Conservation (phyloP, 1,284 basidiomycete genomes). For the Malassezia sympodialis region DNA sequence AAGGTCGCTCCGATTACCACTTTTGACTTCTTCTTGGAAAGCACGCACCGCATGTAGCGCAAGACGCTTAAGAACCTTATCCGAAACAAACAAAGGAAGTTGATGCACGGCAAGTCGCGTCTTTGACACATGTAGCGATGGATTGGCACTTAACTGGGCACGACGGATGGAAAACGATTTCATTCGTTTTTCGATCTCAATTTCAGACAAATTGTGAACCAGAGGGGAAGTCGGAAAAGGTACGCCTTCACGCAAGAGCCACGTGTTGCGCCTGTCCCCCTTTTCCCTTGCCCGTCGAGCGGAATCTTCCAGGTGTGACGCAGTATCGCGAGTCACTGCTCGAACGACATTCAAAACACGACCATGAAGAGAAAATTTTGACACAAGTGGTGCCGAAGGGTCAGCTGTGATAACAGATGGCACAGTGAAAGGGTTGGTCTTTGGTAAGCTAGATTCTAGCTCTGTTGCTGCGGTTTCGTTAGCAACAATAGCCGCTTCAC, state of each 20-base stretch:
- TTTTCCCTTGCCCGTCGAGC: slow-evolving; percentile 69
- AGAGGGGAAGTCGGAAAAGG: slow-evolving; percentile 38
- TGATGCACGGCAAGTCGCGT: slow-evolving; percentile 88
- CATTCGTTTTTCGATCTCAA: slow-evolving; percentile 36
- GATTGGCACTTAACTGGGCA: slow-evolving; percentile 61
- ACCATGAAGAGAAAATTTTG: slow-evolving; percentile 77
- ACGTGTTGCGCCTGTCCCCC: slow-evolving; percentile 89
- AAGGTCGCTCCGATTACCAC: slow-evolving; percentile 58
- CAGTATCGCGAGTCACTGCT: slow-evolving; percentile 81
- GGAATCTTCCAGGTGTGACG: slow-evolving; percentile 72
- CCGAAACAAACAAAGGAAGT: slow-evolving; percentile 77
- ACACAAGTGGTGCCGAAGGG: slow-evolving; percentile 74
- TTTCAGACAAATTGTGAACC: slow-evolving; percentile 20
- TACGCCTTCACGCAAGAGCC: slow-evolving; percentile 75
- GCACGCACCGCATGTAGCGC: slow-evolving; percentile 67
- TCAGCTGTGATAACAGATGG: slow-evolving; percentile 62
- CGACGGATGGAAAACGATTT: slow-evolving; percentile 35
- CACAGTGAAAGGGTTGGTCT: slow-evolving; percentile 36
- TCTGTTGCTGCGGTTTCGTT: slow-evolving; percentile 21
- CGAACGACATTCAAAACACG: slow-evolving; percentile 79
- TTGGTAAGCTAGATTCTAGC: not conserved
- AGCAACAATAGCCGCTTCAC: slow-evolving; percentile 56
- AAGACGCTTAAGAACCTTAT: slow-evolving; percentile 76
- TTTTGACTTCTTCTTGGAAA: slow-evolving; percentile 71
- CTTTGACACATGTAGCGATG: slow-evolving; percentile 82